phyloP scores from a whole-genome alignment of 257 asterid genomes.

The Nicotiana paniculata region DNA sequence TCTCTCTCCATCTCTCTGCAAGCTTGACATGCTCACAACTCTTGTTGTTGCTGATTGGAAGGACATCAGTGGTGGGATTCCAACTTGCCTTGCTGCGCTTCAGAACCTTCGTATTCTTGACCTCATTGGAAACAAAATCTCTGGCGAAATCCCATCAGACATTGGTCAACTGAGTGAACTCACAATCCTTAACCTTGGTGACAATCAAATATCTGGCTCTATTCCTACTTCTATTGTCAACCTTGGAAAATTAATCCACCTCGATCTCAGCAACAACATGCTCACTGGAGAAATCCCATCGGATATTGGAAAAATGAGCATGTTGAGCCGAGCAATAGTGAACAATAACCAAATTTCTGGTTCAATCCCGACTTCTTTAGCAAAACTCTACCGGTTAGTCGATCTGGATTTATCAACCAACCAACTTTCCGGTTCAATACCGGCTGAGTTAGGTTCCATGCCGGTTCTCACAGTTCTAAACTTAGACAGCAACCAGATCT shows the following conservation, averaged over 20 bases:
- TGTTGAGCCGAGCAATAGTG: constrained; percentile 84
- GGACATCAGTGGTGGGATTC: constrained; percentile 68
- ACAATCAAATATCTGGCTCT: constrained; percentile 60
- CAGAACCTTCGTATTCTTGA: constrained; percentile 60
- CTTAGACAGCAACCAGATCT: constrained; percentile 49
- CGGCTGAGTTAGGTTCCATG: constrained; percentile 69
- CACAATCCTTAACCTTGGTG: constrained; percentile 68
- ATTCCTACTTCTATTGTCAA: constrained; percentile 57
- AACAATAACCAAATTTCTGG: constrained; percentile 70
- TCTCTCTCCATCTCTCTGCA: constrained; percentile 58
- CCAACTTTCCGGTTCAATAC: constrained; percentile 56
- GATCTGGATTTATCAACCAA: constrained; percentile 76
- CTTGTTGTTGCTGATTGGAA: constrained; percentile 89
- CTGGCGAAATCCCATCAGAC: constrained; percentile 67
- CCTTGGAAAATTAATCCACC: constrained; percentile 59
- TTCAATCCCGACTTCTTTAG: constrained; percentile 52
- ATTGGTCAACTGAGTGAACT: constrained; percentile 56
- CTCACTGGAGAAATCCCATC: constrained; percentile 65
- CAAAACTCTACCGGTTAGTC: constrained; percentile 57
- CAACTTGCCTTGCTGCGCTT: constrained; percentile 59
- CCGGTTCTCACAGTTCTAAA: constrained; percentile 74
- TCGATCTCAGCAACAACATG: constrained; percentile 63
- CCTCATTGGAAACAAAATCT: constrained; percentile 63
- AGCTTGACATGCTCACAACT: constrained; percentile 68
- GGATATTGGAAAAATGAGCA: constrained; percentile 60